Base-by-base conservation (phyloP, 495 filamentous ascomycete genomes). In the Podospora fimiseda region DNA sequence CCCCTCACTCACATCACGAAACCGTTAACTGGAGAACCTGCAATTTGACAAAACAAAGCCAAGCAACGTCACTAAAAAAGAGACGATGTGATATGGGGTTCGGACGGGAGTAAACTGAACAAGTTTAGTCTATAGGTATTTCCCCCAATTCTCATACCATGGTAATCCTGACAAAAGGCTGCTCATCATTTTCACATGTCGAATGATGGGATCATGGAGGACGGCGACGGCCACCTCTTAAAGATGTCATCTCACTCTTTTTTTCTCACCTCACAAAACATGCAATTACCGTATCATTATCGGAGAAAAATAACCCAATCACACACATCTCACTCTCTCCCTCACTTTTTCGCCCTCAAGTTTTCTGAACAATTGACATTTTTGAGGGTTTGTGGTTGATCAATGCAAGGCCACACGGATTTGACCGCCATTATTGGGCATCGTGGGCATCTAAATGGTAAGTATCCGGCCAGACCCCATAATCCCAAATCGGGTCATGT, bases 381-480 rank as follows among this genome's bases (percentile, higher is more conserved):
- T 47, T 41, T 18, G 16, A 19, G 5, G 6, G 20, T 23, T 45
- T 7, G 6, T 15, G 5, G 9, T 15, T 24, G 18, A 22, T 24
- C 33, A 16, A 50, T 43, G 41, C 9, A 9, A 18, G 36, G 46
- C 15, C 44, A 48, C 14, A 38, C 53, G 43, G 42, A 41, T 33
- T 50, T 47, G 53, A 48, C 53, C 48, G 48, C 48, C 51, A n/a
- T 22, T 24, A 38, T 36, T 40, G 21, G 40, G 16, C 8, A 20
- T 52, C 18, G 4, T 22, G 21, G 27, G 33, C 24, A 9, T 30
- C 7, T 47, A 15, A 18, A 9, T 33, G 19, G 39, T n/a, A n/a
- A n/a, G n/a, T n/a, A n/a, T n/a, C 9, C 22, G 30, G 23, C 20
- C 18, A 20, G 20, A 43, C 53, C 50, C 33, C 37, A 47, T n/a